Conservation (phyloP, 805 yeast species). For the Saccharomyces jurei region DNA sequence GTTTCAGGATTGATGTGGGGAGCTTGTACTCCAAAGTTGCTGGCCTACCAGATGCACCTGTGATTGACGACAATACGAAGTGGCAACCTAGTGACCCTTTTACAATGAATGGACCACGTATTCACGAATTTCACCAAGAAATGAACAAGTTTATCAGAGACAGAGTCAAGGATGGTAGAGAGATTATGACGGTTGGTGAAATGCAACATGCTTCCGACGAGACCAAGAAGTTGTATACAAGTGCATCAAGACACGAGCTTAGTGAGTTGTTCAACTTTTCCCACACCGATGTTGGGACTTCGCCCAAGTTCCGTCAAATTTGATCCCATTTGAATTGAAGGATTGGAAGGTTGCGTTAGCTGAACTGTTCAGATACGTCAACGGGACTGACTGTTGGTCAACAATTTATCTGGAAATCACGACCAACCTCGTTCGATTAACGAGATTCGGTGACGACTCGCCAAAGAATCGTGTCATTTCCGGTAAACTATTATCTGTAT, state of each 20-base stretch:
- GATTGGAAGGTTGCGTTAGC: conserved; percentile 37
- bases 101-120: conserved; percentile 43
- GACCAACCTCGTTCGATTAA: conserved; percentile 49
- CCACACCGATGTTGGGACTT: conserved; percentile 33
- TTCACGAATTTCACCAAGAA: conserved; percentile 50
- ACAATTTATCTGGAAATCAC: conserved; percentile 49
- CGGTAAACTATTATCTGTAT: conserved; percentile 42
- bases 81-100: conserved; percentile 33
- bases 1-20: conserved; percentile 51
- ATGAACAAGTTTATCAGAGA: conserved; percentile 28
- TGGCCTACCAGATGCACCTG: conserved; percentile 41
- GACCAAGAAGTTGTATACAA: conserved; percentile 37
- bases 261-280: conserved; percentile 36
- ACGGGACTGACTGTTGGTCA: conserved; percentile 50
- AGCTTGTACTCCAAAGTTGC: conserved; percentile 43
- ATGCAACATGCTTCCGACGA: conserved; percentile 38
- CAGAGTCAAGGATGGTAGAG: conserved; percentile 39
- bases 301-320: conserved; percentile 31
- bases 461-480: conserved; percentile 31
- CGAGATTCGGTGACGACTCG: conserved; percentile 43
- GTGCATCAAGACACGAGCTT: conserved; percentile 33
- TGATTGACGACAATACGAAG: conserved; percentile 34
- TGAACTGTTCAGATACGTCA: conserved; percentile 33
- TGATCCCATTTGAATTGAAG: conserved; percentile 29
- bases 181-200: conserved; percentile 52